A percentile compares a stretch with the other conserved stretches of the same genome.
These are phyloP conservation scores for Pichia membranifaciens DNA, from an alignment of 805 yeast species.

Conservation along the genomic window DNA sequence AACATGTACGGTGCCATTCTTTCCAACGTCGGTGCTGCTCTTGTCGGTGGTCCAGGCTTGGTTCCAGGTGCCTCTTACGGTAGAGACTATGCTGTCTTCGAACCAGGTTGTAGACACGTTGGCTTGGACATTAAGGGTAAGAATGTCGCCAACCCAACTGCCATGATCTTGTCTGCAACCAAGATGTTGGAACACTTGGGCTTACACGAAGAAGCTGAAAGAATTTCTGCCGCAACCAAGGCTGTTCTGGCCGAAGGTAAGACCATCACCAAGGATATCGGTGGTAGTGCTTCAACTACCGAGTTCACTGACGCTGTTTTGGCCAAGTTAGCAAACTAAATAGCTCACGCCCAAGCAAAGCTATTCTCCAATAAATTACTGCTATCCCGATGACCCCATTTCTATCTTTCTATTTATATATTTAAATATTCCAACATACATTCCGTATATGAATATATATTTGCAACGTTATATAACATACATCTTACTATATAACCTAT, in stretches of 20 bases:
- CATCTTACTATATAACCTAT: background rate
- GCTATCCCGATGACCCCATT: no score
- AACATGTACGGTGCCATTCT: conserved; percentile 96
- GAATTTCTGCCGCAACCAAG: conserved; percentile 83
- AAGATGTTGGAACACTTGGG: conserved; percentile 96
- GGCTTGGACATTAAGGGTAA: conserved; percentile 94
- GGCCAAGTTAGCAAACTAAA: conserved; percentile 45
- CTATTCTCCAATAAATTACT: no score
- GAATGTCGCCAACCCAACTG: conserved; percentile 96
- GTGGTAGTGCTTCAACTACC: conserved; percentile 83
- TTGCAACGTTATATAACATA: background rate
- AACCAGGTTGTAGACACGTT: conserved; percentile 99
- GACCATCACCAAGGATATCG: conserved; percentile 81
- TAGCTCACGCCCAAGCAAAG: no score
- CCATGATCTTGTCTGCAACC: conserved; percentile 86
- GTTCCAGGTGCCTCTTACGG: conserved; percentile 99
- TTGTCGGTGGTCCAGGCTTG: conserved; percentile 96
- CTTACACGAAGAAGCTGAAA: conserved; percentile 75
- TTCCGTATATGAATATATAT: no score
- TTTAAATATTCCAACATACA: no score
- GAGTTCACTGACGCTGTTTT: conserved; percentile 93
- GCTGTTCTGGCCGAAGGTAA: conserved; percentile 86
- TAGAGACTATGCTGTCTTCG: conserved; percentile 95
- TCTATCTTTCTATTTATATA: no score
- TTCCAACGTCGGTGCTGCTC: conserved; percentile 97